These are phyloP conservation scores for Triangularia verruculosa DNA, from an alignment of 2,329 filamentous ascomycete species.

Conservation along the genomic window DNA sequence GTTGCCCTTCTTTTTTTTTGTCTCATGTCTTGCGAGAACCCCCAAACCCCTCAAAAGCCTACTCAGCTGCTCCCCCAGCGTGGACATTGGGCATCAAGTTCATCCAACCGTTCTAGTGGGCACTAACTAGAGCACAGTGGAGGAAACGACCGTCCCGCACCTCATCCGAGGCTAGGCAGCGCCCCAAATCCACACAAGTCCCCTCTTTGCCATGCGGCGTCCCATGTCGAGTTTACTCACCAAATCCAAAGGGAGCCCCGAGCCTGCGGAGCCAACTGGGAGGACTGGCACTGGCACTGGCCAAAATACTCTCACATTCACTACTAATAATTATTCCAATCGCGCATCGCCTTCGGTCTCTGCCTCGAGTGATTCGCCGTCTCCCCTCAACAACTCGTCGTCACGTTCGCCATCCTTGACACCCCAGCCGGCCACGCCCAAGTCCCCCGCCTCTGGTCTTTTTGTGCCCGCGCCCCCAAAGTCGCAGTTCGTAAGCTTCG, in stretches of 20 bases:
- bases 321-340: constrained; percentile 37
- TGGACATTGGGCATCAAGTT: not conserved
- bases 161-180: constrained; percentile 27
- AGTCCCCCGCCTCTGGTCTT: constrained; percentile 32
- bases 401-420: constrained; percentile 39
- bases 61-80: not conserved
- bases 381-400: constrained; percentile 33
- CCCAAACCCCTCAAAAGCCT: not conserved
- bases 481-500: constrained; percentile 31
- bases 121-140: constrained; percentile 1
- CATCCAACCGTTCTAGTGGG: constrained; percentile 10
- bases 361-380: constrained; percentile 30
- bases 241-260: constrained; percentile 27
- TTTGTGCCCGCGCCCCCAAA: constrained; percentile 33
- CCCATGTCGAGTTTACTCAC: constrained; percentile 26
- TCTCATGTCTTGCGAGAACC: not conserved
- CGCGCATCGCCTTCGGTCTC: constrained; percentile 34
- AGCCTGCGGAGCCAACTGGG: constrained; percentile 25
- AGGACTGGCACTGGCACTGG: not conserved
- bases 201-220: constrained; percentile 26
- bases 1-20: not conserved
- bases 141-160: constrained; percentile 11
- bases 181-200: constrained; percentile 26
- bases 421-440: constrained; percentile 45
- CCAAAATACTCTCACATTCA: not conserved